A percentile compares a stretch with the other conserved stretches of the same genome.
Conservation (phyloP, 768 basidiomycete genomes). For the Pleurotus pulmonarius region DNA sequence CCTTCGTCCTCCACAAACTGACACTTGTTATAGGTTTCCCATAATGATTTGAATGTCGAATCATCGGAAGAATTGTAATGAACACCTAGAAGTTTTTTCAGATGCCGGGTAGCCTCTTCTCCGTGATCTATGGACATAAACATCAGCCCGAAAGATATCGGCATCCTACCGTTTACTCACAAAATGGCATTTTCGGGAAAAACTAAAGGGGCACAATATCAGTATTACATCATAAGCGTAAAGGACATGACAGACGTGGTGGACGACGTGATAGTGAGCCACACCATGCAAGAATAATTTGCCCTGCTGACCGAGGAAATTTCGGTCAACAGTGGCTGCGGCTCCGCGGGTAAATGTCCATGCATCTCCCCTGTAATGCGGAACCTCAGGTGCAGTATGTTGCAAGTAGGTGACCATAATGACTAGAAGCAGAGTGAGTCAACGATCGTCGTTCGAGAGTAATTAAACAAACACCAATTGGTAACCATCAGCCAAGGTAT, state of each 20-base stretch:
- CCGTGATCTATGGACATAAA: slow-evolving; percentile 38
- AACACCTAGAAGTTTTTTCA: slow-evolving; percentile 46
- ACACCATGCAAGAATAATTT: slow-evolving; percentile 67
- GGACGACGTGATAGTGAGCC: slow-evolving; percentile 60
- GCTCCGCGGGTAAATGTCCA: slow-evolving; percentile 66
- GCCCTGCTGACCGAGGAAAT: slow-evolving; percentile 61
- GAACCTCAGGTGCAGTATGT: slow-evolving; percentile 56
- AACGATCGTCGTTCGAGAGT: background rate
- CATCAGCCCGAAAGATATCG: background rate
- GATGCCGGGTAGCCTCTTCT: slow-evolving; percentile 43
- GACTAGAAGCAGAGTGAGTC: slow-evolving; percentile 15
- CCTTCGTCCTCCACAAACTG: slow-evolving; percentile 58
- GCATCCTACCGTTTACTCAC: slow-evolving; percentile 23
- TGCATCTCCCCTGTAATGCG: slow-evolving; percentile 52
- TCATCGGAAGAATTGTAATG: slow-evolving; percentile 42
- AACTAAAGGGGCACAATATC: slow-evolving; percentile 33
- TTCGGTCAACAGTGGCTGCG: slow-evolving; percentile 54
- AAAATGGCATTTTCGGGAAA: slow-evolving; percentile 61
- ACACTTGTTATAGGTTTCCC: slow-evolving; percentile 53
- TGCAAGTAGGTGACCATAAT: slow-evolving; percentile 54
- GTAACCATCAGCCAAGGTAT: background rate
- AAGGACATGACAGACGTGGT: slow-evolving; percentile 39
- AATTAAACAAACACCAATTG: background rate
- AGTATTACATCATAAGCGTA: background rate
- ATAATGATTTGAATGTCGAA: slow-evolving; percentile 43